A percentile compares a stretch with the other conserved stretches of the same genome.
phyloP scores from a whole-genome alignment of 208 protist genomes.

The Leishmania braziliensis region DNA sequence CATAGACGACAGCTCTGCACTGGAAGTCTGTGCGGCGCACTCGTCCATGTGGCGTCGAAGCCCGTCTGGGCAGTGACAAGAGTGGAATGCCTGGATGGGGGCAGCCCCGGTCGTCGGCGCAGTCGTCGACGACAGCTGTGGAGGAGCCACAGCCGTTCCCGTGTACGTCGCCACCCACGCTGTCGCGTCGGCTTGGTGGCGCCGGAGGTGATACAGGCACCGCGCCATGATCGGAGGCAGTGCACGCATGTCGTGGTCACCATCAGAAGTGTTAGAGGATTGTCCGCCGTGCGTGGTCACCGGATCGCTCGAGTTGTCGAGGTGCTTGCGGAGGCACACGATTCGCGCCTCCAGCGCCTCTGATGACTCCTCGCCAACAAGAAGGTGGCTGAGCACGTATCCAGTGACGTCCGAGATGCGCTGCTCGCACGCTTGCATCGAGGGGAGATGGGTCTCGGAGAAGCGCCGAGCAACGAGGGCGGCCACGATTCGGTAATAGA shows the following conservation, averaged over 20 bases:
- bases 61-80: slow-evolving; percentile 12
- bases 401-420: slow-evolving; percentile 3
- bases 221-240: slow-evolving; percentile 25
- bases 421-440: slow-evolving; percentile 21
- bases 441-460: slow-evolving; percentile 21
- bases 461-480: slow-evolving; percentile 29
- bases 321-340: neutral
- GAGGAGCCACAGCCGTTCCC: neutral
- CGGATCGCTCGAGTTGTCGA: neutral
- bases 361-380: slow-evolving; percentile 2
- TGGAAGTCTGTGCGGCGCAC: neutral
- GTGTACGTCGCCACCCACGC: slow-evolving; percentile 24
- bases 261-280: neutral
- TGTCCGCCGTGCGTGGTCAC: too few relatives aligned
- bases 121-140: slow-evolving; percentile 6
- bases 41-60: neutral
- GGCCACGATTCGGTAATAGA: slow-evolving; percentile 44
- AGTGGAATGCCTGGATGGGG: slow-evolving; percentile 12
- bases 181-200: slow-evolving; percentile 3
- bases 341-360: slow-evolving; percentile 12
- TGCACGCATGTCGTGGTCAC: neutral
- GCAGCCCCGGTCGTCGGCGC: neutral
- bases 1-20: neutral
- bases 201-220: slow-evolving; percentile 19
- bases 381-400: slow-evolving; percentile 21